Base-by-base conservation (phyloP, 2,329 filamentous ascomycete genomes). In the Ophiostoma angusticollis region DNA sequence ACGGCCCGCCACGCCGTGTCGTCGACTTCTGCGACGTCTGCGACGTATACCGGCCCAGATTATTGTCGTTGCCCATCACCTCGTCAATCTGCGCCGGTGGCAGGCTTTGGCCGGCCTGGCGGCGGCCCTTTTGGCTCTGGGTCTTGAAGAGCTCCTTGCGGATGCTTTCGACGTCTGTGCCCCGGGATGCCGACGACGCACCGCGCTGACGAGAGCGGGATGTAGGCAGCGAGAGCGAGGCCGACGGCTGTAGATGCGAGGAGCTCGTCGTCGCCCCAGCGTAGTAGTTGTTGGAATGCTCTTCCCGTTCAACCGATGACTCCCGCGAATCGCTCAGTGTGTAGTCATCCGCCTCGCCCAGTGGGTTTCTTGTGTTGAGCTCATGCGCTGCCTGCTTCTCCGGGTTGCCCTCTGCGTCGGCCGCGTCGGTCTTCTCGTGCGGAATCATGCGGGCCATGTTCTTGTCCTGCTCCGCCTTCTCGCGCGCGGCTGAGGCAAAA, bases 381-480 rank as follows among this genome's bases (percentile, higher is more conserved):
- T 60, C 60, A 2, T 63, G 56, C 23, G 13, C 41, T 41, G 27
- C 40, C 12, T 5, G 35, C 30, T n/a, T 31, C 9, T 16, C 42
- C 54, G 12, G 50, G 8, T 54, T 41, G 7, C 52, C 2, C 19
- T 28, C 14, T 23, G n/a, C 28, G 9, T 17, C 28, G 13, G 23
- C 33, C 8, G 23, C 19, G 16, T 27, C 17, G 17, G 22, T 30
- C 7, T 28, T 24, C 13, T 41, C 35, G 11, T 42, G 35, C 2
- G 82, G 80, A 6, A 82, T 63, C 51, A 93, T 59, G 24, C 84
- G 77, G 39, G 63, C 66, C 5, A 67, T 73, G 45, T 84, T 77
- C 53, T 82, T 80, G 1, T 65, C 64, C 41, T 71, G 24, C 22
- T 25, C 25, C 14, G 38, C 24, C 19, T 33, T 62, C 12, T 39